Evolutionary conservation across 768 basidiomycete species (phyloP), one percentile per base, ranked within the genome.

Genomic region (Rhodosporidiobolus odoratus): DNA sequence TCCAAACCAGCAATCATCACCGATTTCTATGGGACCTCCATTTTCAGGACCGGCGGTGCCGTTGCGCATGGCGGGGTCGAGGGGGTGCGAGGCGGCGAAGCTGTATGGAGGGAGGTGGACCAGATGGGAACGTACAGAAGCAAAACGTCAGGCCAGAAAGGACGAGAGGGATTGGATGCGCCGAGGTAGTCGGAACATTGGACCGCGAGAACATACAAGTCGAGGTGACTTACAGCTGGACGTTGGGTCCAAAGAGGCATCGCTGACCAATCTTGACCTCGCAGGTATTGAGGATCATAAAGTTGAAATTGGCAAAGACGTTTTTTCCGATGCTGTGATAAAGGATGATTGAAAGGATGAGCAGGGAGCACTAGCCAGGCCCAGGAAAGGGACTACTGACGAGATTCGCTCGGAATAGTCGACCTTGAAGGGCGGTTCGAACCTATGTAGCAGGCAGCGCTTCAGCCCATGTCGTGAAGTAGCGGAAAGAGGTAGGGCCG

Each of bases 1-100:
- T 0, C 80, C 80, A 34, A 82, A 75, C 81, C 81, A 82, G 68
- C 77, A 79, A 65, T 82, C 80, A 21, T 78, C 71, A 10, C 78
- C 81, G 30, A 81, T 79, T 2, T 38, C 59, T 50, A 81, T 77
- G 21, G 78, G 75, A 40, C 74, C 75, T 25, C 79, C 77, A 65
- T 69, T 75, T 72, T 81, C 80, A 38, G 74, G 73, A 1, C 79
- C 79, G 25, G 74, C 48, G 6, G 73, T 68, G 9, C 80, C 79
- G 56, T 77, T 77, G 10, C 80, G 74, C 23, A 69, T 61, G 41
- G 70, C 70, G 19, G 73, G 74, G 34, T 67, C 66, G 40, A 68
- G 50, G 17, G 74, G 68, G 57, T 66, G 75, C 41, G 63, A 60
- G 30, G 63, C 75, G 52, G 64, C 61, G 54, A 48, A 69, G 58